These are phyloP conservation scores for Penicillium atrosanguineum DNA, from an alignment of 495 filamentous ascomycete genomes.

Conservation along the genomic window DNA sequence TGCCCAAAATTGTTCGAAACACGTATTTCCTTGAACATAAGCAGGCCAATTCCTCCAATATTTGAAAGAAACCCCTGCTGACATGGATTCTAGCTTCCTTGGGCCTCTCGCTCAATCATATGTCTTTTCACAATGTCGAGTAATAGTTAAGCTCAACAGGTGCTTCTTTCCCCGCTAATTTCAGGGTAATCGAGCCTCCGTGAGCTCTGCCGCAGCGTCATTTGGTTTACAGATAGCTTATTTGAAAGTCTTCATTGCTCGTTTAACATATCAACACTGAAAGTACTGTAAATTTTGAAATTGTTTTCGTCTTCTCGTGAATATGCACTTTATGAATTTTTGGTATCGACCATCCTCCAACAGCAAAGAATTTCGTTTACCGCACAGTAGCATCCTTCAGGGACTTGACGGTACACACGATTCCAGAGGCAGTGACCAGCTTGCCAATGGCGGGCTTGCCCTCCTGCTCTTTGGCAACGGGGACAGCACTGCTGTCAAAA, in stretches of 20 bases:
- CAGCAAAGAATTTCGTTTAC: constrained; percentile 23
- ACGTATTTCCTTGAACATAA: too few relatives aligned
- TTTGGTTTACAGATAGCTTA: neutral
- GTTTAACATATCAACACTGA: neutral
- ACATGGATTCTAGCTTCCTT: too few relatives aligned
- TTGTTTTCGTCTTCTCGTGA: constrained; percentile 29
- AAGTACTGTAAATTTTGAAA: constrained; percentile 10
- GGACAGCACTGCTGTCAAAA: constrained; percentile 64
- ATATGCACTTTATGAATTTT: constrained; percentile 23
- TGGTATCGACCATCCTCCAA: constrained; percentile 16
- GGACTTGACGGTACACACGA: constrained; percentile 69
- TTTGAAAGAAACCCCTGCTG: too few relatives aligned
- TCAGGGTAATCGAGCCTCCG: too few relatives aligned
- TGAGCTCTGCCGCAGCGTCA: too few relatives aligned
- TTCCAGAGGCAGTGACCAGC: constrained; percentile 67
- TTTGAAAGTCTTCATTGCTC: neutral
- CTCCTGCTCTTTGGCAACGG: constrained; percentile 56
- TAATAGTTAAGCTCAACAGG: too few relatives aligned
- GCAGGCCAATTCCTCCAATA: too few relatives aligned
- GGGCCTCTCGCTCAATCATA: too few relatives aligned
- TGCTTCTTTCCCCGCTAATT: too few relatives aligned
- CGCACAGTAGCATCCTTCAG: constrained; percentile 71
- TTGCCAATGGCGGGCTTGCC: constrained; percentile 65
- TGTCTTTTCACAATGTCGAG: too few relatives aligned
- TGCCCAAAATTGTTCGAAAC: neutral